phyloP scores from a whole-genome alignment of 2,329 filamentous ascomycete genomes.

The Parafenestella ontariensis region DNA sequence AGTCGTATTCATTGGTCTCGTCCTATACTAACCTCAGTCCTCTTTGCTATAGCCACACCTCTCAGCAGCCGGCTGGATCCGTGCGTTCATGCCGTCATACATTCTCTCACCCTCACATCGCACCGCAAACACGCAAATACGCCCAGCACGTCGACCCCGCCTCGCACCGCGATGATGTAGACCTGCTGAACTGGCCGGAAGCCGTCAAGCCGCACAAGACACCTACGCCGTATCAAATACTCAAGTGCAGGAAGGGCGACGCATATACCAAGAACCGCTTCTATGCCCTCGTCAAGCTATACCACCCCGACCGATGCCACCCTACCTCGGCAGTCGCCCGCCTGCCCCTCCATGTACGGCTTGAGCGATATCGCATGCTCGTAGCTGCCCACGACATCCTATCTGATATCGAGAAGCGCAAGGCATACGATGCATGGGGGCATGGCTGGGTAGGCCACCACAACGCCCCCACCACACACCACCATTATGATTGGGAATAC shows the following conservation, averaged over 20 bases:
- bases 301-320: slow-evolving; percentile 79
- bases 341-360: slow-evolving; percentile 65
- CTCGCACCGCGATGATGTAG: slow-evolving; percentile 24
- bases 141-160: slow-evolving; percentile 32
- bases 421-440: slow-evolving; percentile 82
- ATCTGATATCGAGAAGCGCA: slow-evolving; percentile 78
- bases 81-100: slow-evolving; percentile 50
- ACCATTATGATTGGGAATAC: slow-evolving; percentile 31
- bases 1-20: slow-evolving; percentile 20
- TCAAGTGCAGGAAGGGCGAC: slow-evolving; percentile 66
- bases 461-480: slow-evolving; percentile 24
- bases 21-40: slow-evolving; percentile 28
- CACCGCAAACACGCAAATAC: slow-evolving; percentile 29
- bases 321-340: slow-evolving; percentile 48
- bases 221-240: slow-evolving; percentile 91
- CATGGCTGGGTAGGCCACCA: slow-evolving; percentile 72
- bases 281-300: slow-evolving; percentile 92
- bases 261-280: slow-evolving; percentile 84
- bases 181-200: slow-evolving; percentile 43
- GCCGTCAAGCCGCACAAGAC: slow-evolving; percentile 46
- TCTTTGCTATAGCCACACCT: slow-evolving; percentile 20
- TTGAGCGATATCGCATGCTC: slow-evolving; percentile 91
- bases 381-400: slow-evolving; percentile 89
- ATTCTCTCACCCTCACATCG: slow-evolving; percentile 37
- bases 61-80: slow-evolving; percentile 33